Evolutionary conservation across 1,284 basidiomycete species (phyloP).

Genomic region (Thecaphora thlaspeos): DNA sequence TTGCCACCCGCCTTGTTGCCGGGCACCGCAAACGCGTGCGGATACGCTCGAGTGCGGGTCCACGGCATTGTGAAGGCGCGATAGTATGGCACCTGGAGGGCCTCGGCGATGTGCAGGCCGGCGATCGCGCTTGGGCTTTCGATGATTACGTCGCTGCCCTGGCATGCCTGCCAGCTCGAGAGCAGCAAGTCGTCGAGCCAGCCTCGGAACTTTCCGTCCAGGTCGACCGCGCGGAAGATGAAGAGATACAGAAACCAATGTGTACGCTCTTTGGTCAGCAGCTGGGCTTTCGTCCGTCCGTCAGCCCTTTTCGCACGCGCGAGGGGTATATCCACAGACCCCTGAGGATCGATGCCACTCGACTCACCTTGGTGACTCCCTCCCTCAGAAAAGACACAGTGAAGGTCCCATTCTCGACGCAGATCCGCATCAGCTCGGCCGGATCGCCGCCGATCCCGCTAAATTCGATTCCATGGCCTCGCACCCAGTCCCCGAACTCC

Average conservation of each 20-base stretch:
- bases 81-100: constrained; percentile 86
- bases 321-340: no score
- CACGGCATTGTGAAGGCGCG: constrained; percentile 82
- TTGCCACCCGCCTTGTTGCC: constrained; percentile 82
- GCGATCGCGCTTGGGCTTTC: constrained; percentile 97
- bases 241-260: no score
- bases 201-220: constrained; percentile 90
- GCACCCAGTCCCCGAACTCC: constrained; percentile 93
- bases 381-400: constrained; percentile 91
- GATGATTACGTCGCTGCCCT: constrained; percentile 85
- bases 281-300: no score
- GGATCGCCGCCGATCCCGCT: constrained; percentile 92
- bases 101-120: constrained; percentile 97
- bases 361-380: constrained; percentile 73
- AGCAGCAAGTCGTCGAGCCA: constrained; percentile 94
- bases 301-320: no score
- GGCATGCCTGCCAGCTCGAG: constrained; percentile 92
- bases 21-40: constrained; percentile 95
- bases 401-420: constrained; percentile 70
- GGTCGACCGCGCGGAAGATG: no score
- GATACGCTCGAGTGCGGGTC: constrained; percentile 80
- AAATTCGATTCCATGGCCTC: constrained; percentile 85
- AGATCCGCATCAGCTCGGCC: constrained; percentile 72
- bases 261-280: no score
- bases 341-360: not conserved